phyloP scores from a whole-genome alignment of 2,329 filamentous ascomycete genomes.

The Paecilomyces sp. region DNA sequence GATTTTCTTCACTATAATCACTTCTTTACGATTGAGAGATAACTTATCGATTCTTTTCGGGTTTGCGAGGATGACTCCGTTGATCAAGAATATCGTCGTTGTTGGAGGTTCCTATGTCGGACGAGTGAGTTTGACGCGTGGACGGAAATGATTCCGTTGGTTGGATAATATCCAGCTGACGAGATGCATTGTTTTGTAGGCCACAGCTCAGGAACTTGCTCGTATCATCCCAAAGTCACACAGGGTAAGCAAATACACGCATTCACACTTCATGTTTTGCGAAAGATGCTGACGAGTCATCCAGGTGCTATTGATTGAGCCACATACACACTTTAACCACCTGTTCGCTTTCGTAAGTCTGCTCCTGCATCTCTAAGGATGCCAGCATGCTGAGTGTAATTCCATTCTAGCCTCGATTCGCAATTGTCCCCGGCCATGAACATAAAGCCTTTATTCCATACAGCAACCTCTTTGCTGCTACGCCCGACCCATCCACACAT shows the following conservation, averaged over 20 bases:
- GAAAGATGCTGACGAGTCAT: neutral
- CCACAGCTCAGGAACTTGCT: slow-evolving; percentile 28
- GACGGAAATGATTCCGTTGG: neutral
- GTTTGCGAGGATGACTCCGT: slow-evolving; percentile 14
- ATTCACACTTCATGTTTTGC: too few species aligned
- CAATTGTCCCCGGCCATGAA: slow-evolving; percentile 26
- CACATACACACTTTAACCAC: slow-evolving; percentile 30
- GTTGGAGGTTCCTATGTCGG: slow-evolving; percentile 31
- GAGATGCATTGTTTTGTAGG: slow-evolving; percentile 6
- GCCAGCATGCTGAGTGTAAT: neutral
- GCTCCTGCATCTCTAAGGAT: neutral
- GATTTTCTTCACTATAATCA: neutral
- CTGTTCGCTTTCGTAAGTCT: slow-evolving; percentile 26
- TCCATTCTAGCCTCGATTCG: slow-evolving; percentile 21
- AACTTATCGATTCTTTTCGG: neutral
- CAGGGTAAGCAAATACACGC: slow-evolving; percentile 13
- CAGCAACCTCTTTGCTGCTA: slow-evolving; percentile 19
- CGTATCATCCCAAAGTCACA: slow-evolving; percentile 26
- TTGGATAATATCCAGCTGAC: slow-evolving; percentile 3
- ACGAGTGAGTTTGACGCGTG: slow-evolving; percentile 14
- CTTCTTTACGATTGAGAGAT: neutral
- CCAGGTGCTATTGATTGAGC: slow-evolving; percentile 25
- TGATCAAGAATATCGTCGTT: slow-evolving; percentile 28
- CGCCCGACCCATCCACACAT: slow-evolving; percentile 16
- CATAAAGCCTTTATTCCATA: slow-evolving; percentile 32